Evolutionary conservation across 805 yeast species (phyloP).

Genomic region (Candida sonorensis): DNA sequence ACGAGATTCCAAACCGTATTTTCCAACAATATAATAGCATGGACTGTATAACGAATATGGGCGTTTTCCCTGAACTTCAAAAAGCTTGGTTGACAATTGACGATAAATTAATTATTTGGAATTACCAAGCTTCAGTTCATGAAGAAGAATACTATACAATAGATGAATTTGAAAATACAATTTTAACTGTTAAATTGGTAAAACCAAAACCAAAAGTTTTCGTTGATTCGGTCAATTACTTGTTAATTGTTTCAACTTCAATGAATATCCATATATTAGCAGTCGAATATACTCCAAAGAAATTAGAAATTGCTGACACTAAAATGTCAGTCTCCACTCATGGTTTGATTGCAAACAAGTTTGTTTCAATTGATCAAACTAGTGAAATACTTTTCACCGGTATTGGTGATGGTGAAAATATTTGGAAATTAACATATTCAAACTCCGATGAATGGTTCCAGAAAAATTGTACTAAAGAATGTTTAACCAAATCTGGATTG

Average conservation of each 20-base stretch:
- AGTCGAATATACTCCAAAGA: constrained; percentile 44
- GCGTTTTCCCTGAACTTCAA: constrained; percentile 71
- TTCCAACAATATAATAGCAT: constrained; percentile 65
- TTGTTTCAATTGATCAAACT: constrained; percentile 52
- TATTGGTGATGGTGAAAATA: constrained; percentile 64
- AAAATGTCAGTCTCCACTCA: constrained; percentile 73
- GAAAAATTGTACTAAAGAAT: constrained; percentile 74
- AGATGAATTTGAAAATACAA: constrained; percentile 75
- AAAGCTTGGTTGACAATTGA: constrained; percentile 86
- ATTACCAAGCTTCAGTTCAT: constrained; percentile 39
- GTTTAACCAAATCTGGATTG: constrained; percentile 65
- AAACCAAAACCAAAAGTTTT: constrained; percentile 78
- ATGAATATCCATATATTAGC: constrained; percentile 73
- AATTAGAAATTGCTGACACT: constrained; percentile 71
- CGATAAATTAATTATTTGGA: constrained; percentile 80
- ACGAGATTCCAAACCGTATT: constrained; percentile 75
- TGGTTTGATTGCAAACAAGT: constrained; percentile 65
- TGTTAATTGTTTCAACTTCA: constrained; percentile 75
- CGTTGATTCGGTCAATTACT: constrained; percentile 64
- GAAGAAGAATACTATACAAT: constrained; percentile 66
- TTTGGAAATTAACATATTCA: constrained; percentile 85
- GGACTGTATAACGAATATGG: constrained; percentile 67
- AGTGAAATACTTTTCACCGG: constrained; percentile 84
- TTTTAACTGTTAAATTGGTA: constrained; percentile 69
- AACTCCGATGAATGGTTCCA: constrained; percentile 83